phyloP scores from a whole-genome alignment of 306 rosid genomes.

The Herpetospermum pedunculosum region DNA sequence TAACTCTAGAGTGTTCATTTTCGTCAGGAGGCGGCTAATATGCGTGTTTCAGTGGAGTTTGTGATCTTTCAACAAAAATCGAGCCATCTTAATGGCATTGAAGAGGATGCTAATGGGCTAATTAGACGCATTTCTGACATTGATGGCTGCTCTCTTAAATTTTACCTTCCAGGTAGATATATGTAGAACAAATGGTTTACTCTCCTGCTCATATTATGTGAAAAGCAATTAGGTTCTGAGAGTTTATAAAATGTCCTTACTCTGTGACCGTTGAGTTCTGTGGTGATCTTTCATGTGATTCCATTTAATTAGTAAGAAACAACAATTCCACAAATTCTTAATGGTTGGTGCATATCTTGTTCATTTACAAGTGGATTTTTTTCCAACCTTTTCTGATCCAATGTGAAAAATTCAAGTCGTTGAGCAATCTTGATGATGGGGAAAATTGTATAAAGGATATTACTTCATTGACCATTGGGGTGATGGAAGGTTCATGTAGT shows the following conservation, averaged over 20 bases:
- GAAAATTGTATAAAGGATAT: neutral
- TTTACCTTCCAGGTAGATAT: constrained; percentile 49
- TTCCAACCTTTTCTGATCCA: neutral
- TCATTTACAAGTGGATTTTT: neutral
- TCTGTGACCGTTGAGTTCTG: neutral
- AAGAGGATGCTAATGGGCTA: constrained; percentile 38
- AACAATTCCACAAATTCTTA: neutral
- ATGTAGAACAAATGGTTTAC: constrained; percentile 21
- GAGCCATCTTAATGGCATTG: constrained; percentile 35
- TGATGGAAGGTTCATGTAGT: too few species aligned
- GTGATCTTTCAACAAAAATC: constrained; percentile 55
- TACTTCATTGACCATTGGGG: neutral
- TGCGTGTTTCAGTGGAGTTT: constrained; percentile 62
- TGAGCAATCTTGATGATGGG: neutral
- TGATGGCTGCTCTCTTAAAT: constrained; percentile 59
- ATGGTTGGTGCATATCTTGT: neutral
- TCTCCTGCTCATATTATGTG: neutral
- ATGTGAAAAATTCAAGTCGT: neutral
- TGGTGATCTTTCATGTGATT: neutral
- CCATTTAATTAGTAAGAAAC: neutral
- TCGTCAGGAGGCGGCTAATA: constrained; percentile 52
- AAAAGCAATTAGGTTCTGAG: neutral
- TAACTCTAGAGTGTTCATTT: neutral
- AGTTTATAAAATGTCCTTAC: neutral
- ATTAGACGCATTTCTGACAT: constrained; percentile 40